These are phyloP conservation scores for Boletus patriciae DNA, from an alignment of 768 basidiomycete genomes.

Conservation along the genomic window DNA sequence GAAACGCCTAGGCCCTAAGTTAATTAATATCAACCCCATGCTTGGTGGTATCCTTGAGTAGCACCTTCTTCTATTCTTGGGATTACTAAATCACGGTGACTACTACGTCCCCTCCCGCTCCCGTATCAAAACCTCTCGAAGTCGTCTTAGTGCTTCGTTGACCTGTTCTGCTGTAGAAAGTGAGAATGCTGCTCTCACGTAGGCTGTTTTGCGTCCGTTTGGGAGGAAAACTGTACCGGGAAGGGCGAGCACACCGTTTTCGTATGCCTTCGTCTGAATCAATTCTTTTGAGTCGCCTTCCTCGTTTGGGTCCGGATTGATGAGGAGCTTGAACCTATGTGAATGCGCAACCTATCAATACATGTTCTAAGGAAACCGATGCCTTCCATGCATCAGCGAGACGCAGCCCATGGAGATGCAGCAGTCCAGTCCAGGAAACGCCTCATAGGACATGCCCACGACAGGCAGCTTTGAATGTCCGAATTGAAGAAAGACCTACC, in stretches of 20 bases:
- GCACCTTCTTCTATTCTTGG: not conserved
- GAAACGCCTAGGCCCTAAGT: not conserved
- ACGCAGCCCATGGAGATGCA: slow-evolving; percentile 1
- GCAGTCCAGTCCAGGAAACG: not conserved
- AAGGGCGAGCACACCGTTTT: slow-evolving; percentile 83
- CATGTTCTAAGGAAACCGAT: slow-evolving; percentile 9
- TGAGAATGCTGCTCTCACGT: slow-evolving; percentile 84
- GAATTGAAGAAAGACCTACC: slow-evolving; percentile 44
- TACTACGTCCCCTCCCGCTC: slow-evolving; percentile 19
- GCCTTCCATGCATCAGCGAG: slow-evolving; percentile 1
- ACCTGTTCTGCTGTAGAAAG: slow-evolving; percentile 63
- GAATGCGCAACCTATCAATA: slow-evolving; percentile 18
- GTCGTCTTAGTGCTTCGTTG: slow-evolving; percentile 67
- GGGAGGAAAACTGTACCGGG: slow-evolving; percentile 86
- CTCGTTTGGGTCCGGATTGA: slow-evolving; percentile 35
- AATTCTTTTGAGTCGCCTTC: slow-evolving; percentile 70
- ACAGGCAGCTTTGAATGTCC: slow-evolving; percentile 7
- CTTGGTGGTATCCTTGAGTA: slow-evolving; percentile 3
- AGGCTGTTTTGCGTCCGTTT: slow-evolving; percentile 62
- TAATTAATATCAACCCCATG: not conserved
- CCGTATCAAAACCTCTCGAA: slow-evolving; percentile 43
- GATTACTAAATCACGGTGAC: not conserved
- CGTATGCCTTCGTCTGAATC: slow-evolving; percentile 73
- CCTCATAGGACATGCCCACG: slow-evolving; percentile 3
- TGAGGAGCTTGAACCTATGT: slow-evolving; percentile 67